Conservation (phyloP, 257 asterid species). For the Capsicum rhomboideum region DNA sequence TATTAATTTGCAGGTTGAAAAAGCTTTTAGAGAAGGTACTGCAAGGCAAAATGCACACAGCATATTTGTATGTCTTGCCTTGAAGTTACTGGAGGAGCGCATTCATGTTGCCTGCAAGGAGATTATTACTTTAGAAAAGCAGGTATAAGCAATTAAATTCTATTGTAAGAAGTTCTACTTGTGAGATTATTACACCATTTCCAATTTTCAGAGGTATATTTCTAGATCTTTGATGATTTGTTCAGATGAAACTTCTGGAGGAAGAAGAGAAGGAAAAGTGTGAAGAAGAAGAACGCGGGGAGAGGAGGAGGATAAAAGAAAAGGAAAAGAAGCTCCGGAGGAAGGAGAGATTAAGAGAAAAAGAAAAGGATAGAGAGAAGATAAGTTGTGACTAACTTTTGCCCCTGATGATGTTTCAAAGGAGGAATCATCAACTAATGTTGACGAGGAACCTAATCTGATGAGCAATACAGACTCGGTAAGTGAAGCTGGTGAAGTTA, state of each 20-base stretch:
- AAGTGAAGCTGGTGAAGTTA: slow-evolving; percentile 46
- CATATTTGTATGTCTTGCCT: slow-evolving; percentile 88
- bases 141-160: slow-evolving; percentile 33
- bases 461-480: slow-evolving; percentile 34
- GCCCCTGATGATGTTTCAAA: slow-evolving; percentile 34
- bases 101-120: slow-evolving; percentile 94
- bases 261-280: slow-evolving; percentile 98
- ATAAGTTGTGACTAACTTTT: slow-evolving; percentile 29
- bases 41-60: slow-evolving; percentile 98
- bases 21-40: slow-evolving; percentile 99
- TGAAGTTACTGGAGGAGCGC: slow-evolving; percentile 84
- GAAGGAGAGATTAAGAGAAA: slow-evolving; percentile 85
- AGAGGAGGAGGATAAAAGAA: slow-evolving; percentile 79
- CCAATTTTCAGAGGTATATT: slow-evolving; percentile 4
- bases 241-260: slow-evolving; percentile 89
- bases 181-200: slow-evolving; percentile 3
- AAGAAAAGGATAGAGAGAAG: slow-evolving; percentile 64
- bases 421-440: slow-evolving; percentile 14
- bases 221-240: slow-evolving; percentile 14
- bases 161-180: neutral
- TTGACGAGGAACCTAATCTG: slow-evolving; percentile 16
- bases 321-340: slow-evolving; percentile 85
- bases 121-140: slow-evolving; percentile 84
- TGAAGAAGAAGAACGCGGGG: slow-evolving; percentile 87
- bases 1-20: slow-evolving; percentile 68